A percentile compares a stretch with the other conserved stretches of the same genome.
phyloP scores from a whole-genome alignment of 805 yeast species.

The Candida chauliodis region DNA sequence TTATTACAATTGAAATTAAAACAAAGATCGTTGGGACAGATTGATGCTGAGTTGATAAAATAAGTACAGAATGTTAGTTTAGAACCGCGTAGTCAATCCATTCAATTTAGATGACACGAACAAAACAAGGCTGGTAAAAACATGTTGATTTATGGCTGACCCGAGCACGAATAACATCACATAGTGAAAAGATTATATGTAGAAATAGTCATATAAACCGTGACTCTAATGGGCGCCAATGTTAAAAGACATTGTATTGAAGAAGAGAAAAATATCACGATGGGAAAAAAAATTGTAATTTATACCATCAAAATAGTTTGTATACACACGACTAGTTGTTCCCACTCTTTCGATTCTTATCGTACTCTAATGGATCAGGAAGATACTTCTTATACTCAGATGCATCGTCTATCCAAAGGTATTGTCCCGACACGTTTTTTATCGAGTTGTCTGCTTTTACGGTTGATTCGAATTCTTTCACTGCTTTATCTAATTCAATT shows the following conservation, averaged over 20 bases:
- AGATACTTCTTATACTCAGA: conserved; percentile 46
- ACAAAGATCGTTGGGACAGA: conserved; percentile 53
- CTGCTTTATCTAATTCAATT: conserved; percentile 48
- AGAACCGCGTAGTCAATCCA: conserved; percentile 68
- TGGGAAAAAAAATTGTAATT: no score
- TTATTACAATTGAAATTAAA: conserved; percentile 60
- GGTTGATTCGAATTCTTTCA: conserved; percentile 49
- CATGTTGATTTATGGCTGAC: conserved; percentile 74
- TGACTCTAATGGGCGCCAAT: conserved; percentile 86
- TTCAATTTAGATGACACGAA: conserved; percentile 44
- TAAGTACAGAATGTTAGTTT: conserved; percentile 50
- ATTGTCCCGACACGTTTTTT: conserved; percentile 52
- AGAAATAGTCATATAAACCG: conserved; percentile 49
- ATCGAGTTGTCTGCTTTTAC: conserved; percentile 57
- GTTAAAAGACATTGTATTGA: conserved; percentile 35
- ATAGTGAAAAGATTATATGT: conserved; percentile 45
- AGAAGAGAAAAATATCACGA: conserved; percentile 22
- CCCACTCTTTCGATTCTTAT: conserved; percentile 21
- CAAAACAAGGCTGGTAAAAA: conserved; percentile 54
- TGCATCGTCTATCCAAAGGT: conserved; percentile 58
- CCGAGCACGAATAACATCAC: conserved; percentile 80
- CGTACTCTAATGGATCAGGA: conserved; percentile 64
- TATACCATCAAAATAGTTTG: not conserved
- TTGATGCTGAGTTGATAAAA: conserved; percentile 54
- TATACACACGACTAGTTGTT: conserved; percentile 3